Conservation (phyloP, 768 basidiomycete genomes). For the Leucosporidium yakuticum region DNA sequence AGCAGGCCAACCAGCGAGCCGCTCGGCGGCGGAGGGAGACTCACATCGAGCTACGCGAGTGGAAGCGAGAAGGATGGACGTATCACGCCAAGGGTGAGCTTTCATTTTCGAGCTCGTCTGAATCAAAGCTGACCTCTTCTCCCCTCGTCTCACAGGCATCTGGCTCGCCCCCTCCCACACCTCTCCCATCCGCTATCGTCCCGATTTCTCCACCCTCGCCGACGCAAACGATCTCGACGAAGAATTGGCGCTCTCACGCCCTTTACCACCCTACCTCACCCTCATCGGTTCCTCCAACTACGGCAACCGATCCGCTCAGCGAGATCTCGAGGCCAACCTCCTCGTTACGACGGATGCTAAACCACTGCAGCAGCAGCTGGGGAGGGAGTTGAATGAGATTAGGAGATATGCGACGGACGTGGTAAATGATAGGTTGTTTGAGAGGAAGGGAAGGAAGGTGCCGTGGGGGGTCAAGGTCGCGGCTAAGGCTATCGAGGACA, state of each 20-base stretch:
- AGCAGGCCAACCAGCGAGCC: constrained; percentile 34
- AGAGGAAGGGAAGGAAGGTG: constrained; percentile 32
- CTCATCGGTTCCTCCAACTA: constrained; percentile 40
- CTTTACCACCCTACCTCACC: constrained; percentile 31
- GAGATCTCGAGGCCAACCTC: constrained; percentile 38
- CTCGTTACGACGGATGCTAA: constrained; percentile 29
- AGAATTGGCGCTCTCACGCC: constrained; percentile 11
- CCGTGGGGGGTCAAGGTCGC: constrained; percentile 31
- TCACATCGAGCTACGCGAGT: constrained; percentile 70
- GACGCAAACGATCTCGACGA: constrained; percentile 20
- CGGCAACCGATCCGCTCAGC: constrained; percentile 33
- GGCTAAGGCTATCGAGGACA: constrained; percentile 26
- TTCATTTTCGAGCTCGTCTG: background rate
- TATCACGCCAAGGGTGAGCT: constrained; percentile 91
- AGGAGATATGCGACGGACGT: constrained; percentile 17
- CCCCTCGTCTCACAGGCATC: constrained; percentile 20
- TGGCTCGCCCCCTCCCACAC: constrained; percentile 35
- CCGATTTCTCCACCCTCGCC: constrained; percentile 7
- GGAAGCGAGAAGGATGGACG: constrained; percentile 86
- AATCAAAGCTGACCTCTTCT: background rate
- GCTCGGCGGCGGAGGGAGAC: constrained; percentile 20
- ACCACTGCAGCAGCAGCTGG: constrained; percentile 21
- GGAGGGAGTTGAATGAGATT: constrained; percentile 32
- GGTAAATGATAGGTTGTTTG: constrained; percentile 30
- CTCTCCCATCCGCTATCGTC: background rate